Evolutionary conservation across 169 alveolate genomes (phyloP).

Genomic region (Cryptosporidium ryanae): DNA sequence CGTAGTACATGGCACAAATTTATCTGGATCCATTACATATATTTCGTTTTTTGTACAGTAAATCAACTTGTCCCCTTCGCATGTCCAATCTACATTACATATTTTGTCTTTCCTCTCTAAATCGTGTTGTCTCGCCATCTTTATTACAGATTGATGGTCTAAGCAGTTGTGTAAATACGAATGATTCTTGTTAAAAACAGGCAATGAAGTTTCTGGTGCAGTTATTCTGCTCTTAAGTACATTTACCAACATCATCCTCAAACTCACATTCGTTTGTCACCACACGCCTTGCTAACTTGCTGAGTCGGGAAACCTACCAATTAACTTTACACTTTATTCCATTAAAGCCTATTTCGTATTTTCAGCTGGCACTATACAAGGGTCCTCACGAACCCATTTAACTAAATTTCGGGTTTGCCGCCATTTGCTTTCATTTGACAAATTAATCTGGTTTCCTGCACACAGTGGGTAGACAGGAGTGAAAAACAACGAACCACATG

Average conservation of each 20-base stretch:
- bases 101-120: slow-evolving; percentile 26
- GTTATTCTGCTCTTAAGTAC: slow-evolving; percentile 28
- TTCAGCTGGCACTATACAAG: background rate
- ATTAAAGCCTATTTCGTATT: background rate
- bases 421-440: too few relatives aligned
- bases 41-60: slow-evolving; percentile 22
- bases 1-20: background rate
- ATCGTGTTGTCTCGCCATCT: slow-evolving; percentile 58
- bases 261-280: background rate
- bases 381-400: too few relatives aligned
- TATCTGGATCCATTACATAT: slow-evolving; percentile 38
- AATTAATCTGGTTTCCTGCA: too few relatives aligned
- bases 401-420: too few relatives aligned
- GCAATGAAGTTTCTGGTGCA: slow-evolving; percentile 53
- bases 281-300: background rate
- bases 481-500: too few relatives aligned
- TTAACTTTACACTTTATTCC: background rate
- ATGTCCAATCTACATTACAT: slow-evolving; percentile 46
- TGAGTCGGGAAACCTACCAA: background rate
- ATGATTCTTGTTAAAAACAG: slow-evolving; percentile 14
- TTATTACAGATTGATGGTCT: slow-evolving; percentile 32
- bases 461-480: too few relatives aligned
- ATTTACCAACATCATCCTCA: background rate
- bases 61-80: slow-evolving; percentile 33
- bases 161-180: slow-evolving; percentile 23